These are phyloP conservation scores for Nepenthes alata DNA, from an alignment of 179 eudicot species.

Conservation along the genomic window DNA sequence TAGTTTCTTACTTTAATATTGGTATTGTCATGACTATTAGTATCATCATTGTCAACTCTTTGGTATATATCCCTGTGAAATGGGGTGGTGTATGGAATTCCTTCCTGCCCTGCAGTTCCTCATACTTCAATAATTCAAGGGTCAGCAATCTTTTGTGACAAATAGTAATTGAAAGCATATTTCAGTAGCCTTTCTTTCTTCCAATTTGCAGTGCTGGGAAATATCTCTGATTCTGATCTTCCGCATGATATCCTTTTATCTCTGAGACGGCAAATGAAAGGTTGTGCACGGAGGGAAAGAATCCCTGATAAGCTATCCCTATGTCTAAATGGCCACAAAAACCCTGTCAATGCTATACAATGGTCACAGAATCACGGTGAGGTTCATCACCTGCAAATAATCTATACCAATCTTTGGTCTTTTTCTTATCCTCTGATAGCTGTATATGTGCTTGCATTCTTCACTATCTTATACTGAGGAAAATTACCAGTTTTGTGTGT, in stretches of 20 bases:
- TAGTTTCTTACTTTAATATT: not conserved
- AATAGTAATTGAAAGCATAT: no score
- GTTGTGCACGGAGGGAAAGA: constrained; percentile 7
- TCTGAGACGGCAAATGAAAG: constrained; percentile 29
- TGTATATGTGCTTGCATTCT: no score
- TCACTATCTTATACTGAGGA: no score
- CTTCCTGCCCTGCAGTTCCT: no score
- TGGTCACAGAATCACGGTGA: constrained; percentile 73
- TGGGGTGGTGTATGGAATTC: no score
- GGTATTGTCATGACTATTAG: no score
- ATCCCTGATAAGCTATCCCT: constrained; percentile 28
- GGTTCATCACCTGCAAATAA: constrained; percentile 10
- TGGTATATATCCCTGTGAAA: no score
- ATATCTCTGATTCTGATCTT: constrained; percentile 41
- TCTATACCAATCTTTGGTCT: not conserved
- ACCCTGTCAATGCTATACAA: constrained; percentile 55
- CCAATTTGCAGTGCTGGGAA: constrained; percentile 38
- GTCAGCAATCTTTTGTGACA: no score
- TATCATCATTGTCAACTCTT: no score
- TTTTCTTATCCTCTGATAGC: not conserved
- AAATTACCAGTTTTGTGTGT: no score
- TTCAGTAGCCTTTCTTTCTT: not conserved
- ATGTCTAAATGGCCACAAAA: constrained; percentile 49
- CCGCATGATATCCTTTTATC: constrained; percentile 32
- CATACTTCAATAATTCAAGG: no score